Conservation (phyloP, 2,329 filamentous ascomycete genomes). For the Chrysosporium queenslandicum region DNA sequence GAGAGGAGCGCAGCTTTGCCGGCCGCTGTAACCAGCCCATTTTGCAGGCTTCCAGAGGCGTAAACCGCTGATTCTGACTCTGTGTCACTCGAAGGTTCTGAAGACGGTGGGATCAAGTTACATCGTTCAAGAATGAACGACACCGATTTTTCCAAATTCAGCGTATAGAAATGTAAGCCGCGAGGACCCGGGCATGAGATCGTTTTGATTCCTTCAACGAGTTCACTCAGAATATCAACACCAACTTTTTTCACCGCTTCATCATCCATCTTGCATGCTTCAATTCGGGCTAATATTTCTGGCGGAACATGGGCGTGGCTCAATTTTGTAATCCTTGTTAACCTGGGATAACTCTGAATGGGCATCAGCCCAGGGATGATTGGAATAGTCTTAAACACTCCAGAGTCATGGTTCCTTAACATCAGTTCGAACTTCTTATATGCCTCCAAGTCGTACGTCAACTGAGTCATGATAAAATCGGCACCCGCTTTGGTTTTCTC, state of each 20-base stretch:
- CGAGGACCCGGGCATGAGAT: conserved; percentile 51
- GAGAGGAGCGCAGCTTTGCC: conserved; percentile 26
- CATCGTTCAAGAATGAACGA: conserved; percentile 83
- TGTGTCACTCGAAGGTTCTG: conserved; percentile 35
- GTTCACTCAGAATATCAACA: conserved; percentile 62
- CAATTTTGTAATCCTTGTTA: conserved; percentile 85
- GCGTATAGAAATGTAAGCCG: conserved; percentile 94
- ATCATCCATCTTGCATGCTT: conserved; percentile 39
- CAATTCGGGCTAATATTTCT: conserved; percentile 54
- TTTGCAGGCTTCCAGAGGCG: conserved; percentile 20
- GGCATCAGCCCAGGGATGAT: conserved; percentile 96
- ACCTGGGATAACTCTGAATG: conserved; percentile 92
- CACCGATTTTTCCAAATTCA: conserved; percentile 93
- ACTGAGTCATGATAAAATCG: conserved; percentile 96
- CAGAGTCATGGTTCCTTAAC: conserved; percentile 70
- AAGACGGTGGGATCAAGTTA: conserved; percentile 59
- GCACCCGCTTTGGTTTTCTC: conserved; percentile 87
- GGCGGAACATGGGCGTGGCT: conserved; percentile 77
- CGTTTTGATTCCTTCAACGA: conserved; percentile 66
- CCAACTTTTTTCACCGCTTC: conserved; percentile 41
- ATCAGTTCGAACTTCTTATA: conserved; percentile 70
- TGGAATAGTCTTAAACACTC: conserved; percentile 71
- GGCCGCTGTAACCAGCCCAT: conserved; percentile 22
- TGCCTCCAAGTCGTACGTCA: conserved; percentile 83
- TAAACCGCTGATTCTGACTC: conserved; percentile 39